Evolutionary conservation across 139 green algal species (phyloP).

Genomic region (Zygnema circumcarinatum): DNA sequence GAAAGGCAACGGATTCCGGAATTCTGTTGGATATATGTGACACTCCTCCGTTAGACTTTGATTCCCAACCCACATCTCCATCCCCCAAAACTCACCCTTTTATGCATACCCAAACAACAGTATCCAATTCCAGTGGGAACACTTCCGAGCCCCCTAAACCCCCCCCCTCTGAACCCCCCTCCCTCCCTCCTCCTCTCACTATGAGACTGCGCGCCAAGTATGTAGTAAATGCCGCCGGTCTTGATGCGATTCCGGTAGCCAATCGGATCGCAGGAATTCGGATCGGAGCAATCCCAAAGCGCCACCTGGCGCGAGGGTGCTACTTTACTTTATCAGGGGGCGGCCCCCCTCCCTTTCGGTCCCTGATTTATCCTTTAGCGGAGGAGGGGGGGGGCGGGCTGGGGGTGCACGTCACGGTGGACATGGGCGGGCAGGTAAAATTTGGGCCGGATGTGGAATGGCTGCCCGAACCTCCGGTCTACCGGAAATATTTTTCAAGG

Average conservation of each 20-base stretch:
- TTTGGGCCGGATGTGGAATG: conserved; percentile 95
- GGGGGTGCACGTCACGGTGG: conserved; percentile 88
- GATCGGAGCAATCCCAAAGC: neutral
- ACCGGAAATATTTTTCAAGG: neutral
- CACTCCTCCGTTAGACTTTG: conserved; percentile 4
- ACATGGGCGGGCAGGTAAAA: conserved; percentile 74
- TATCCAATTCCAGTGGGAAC: neutral
- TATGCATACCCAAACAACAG: neutral
- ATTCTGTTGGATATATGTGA: conserved; percentile 32
- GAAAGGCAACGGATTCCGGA: neutral
- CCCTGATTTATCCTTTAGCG: conserved; percentile 86
- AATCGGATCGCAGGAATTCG: neutral
- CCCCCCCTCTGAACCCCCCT: neutral
- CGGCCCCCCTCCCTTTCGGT: conserved; percentile 67
- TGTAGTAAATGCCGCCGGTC: conserved; percentile 40
- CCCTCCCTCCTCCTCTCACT: neutral
- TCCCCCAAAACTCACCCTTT: neutral
- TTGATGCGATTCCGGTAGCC: conserved; percentile 16
- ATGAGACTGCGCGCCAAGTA: neutral
- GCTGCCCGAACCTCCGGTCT: conserved; percentile 61
- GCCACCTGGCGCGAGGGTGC: conserved; percentile 40
- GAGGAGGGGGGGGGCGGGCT: conserved; percentile 81
- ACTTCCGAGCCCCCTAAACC: neutral
- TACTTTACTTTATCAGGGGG: conserved; percentile 66
- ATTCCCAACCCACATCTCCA: too few relatives aligned